Evolutionary conservation across 371 early-diverging fungal genomes (phyloP), one percentile per base, ranked within the genome.

Genomic region (Mucor sp.): DNA sequence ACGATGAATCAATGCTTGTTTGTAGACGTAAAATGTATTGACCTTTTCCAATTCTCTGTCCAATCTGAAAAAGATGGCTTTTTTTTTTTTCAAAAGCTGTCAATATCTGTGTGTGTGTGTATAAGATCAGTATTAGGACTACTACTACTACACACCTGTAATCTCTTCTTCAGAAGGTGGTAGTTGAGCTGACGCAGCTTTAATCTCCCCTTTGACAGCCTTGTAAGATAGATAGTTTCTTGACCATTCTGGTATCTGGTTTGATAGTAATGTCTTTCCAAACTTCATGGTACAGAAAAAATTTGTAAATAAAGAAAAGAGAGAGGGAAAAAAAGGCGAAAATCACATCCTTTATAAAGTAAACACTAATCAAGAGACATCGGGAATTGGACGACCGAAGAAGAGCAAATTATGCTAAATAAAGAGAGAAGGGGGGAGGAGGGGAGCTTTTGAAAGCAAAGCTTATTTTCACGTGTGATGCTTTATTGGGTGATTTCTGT

Each of bases 181-280:
- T 63, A 79, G 65, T 41, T 73, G 60, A 4, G 70, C 71, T 14
- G 76, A 74, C 4, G 85, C 84, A 60, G 82, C 77, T 61, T 88
- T 89, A 70, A 92, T 88, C n/a, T 80, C 75, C 58, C 82, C 80
- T 66, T 92, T 92, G 15, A 91, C 81, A 4, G 82, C 66, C 67
- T 92, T 92, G 75, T 91, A 91, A 11, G 79, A 74, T 23, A 91
- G 58, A 44, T 91, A 91, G 60, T 89, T 83, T 72, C 77, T 79
- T 32, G 85, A 78, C 92, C 92, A 91, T 70, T 91, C 92, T 55
- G 90, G 89, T 65, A 87, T 83, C 72, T 90, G 89, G 66, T 84
- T 87, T 58, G 81, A 74, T 44, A 76, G 48, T 4, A 90, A 68
- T 5, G 87, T 83, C 66, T 90, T 90, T 67, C 92, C 91, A 71